Conservation (phyloP, 164 flowering plant genomes). For the Aristolochia fimbriata region DNA sequence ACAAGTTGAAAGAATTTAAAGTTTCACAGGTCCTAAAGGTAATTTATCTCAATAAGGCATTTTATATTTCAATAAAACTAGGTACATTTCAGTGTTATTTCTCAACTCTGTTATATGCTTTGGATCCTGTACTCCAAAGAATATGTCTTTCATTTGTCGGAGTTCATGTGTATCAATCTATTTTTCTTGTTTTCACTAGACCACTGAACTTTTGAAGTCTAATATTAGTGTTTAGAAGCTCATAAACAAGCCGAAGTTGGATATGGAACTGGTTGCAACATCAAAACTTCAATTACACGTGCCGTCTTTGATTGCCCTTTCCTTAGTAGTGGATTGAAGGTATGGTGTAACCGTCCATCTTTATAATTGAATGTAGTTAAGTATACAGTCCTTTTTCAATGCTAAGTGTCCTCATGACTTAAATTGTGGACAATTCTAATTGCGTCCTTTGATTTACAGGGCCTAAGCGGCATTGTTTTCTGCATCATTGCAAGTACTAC, state of each 20-base stretch:
- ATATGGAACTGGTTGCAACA: constrained; percentile 63
- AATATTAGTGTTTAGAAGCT: constrained; percentile 40
- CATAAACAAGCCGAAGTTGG: constrained; percentile 68
- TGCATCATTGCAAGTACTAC: constrained; percentile 53
- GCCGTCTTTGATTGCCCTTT: constrained; percentile 84
- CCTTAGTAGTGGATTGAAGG: constrained; percentile 57
- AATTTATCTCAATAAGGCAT: constrained; percentile 11
- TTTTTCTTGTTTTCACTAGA: too few relatives aligned
- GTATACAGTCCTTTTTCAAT: too few relatives aligned
- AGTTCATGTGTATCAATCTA: too few relatives aligned
- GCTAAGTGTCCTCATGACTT: neutral
- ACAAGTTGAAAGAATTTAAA: constrained; percentile 34
- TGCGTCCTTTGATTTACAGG: constrained; percentile 26
- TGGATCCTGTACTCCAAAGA: neutral
- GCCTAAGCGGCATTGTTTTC: constrained; percentile 38
- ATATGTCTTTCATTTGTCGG: too few relatives aligned
- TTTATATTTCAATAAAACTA: neutral
- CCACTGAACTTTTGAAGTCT: too few relatives aligned
- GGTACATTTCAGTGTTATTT: neutral
- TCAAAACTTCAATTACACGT: constrained; percentile 48
- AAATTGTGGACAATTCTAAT: neutral
- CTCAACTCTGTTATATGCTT: neutral
- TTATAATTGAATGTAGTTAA: neutral
- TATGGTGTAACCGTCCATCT: constrained; percentile 9
- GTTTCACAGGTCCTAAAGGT: constrained; percentile 43